Evolutionary conservation across 768 basidiomycete genomes (phyloP).

Genomic region (Boletus tomentosulus): DNA sequence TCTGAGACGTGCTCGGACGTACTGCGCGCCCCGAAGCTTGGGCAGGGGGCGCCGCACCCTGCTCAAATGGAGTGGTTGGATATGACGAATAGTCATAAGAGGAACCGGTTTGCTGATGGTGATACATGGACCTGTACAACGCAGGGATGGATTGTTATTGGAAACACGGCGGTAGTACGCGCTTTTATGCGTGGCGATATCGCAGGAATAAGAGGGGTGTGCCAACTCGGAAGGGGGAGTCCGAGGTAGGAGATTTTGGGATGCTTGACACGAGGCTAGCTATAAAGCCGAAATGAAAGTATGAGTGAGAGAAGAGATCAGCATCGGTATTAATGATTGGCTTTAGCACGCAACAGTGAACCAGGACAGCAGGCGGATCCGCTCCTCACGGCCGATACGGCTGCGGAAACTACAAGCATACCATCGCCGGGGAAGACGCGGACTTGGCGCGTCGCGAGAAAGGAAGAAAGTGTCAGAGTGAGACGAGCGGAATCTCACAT

Average conservation of each 20-base stretch:
- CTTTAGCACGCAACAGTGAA: constrained; percentile 27
- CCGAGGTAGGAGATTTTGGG: constrained; percentile 28
- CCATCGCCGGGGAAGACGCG: constrained; percentile 4
- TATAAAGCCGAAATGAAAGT: constrained; percentile 35
- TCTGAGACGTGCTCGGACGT: constrained; percentile 30
- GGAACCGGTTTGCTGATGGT: constrained; percentile 40
- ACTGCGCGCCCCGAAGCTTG: constrained; percentile 29
- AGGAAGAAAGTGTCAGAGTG: background rate
- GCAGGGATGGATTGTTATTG: constrained; percentile 38
- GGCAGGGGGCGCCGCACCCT: constrained; percentile 21
- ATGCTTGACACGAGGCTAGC: constrained; percentile 32
- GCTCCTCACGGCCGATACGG: constrained; percentile 22
- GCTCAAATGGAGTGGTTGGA: constrained; percentile 26
- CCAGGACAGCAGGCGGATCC: constrained; percentile 26
- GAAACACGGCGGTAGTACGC: constrained; percentile 17
- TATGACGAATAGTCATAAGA: constrained; percentile 52
- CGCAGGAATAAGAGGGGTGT: constrained; percentile 24
- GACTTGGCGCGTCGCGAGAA: constrained; percentile 1
- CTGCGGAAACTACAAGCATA: constrained; percentile 8
- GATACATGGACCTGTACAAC: constrained; percentile 54
- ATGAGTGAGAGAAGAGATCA: constrained; percentile 33
- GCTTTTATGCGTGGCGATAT: constrained; percentile 31
- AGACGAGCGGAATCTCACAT: constrained; percentile 19
- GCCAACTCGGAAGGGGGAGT: constrained; percentile 27
- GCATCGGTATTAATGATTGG: constrained; percentile 33